A percentile compares a stretch with the other conserved stretches of the same genome.
phyloP scores from a whole-genome alignment of 192 early-diverging fungal species.

The Geranomyces michiganensis region DNA sequence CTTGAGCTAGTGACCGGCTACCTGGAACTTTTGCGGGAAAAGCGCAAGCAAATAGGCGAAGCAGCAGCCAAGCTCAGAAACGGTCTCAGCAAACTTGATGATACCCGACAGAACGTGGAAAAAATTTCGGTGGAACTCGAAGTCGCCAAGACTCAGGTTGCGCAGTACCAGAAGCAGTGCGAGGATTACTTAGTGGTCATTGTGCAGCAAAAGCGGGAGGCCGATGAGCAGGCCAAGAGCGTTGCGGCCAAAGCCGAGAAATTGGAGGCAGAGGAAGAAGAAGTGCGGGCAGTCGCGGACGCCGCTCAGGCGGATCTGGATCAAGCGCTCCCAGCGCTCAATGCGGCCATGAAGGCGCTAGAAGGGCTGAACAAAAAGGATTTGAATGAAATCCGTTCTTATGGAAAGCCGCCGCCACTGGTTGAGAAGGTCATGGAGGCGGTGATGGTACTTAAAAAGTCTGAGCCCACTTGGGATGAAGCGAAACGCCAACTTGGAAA shows the following conservation, averaged over 20 bases:
- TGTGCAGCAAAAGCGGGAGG: constrained; percentile 68
- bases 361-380: constrained; percentile 67
- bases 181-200: constrained; percentile 68
- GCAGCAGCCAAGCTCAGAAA: constrained; percentile 57
- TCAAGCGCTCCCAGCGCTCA: constrained; percentile 59
- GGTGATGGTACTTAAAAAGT: constrained; percentile 63
- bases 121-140: constrained; percentile 65
- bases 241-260: constrained; percentile 64
- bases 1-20: constrained; percentile 62
- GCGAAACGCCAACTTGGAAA: constrained; percentile 64
- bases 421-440: constrained; percentile 69
- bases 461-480: constrained; percentile 66
- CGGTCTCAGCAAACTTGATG: constrained; percentile 64
- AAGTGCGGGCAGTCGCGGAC: constrained; percentile 60
- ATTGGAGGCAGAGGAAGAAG: constrained; percentile 61
- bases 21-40: constrained; percentile 54
- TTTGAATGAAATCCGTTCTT: constrained; percentile 60
- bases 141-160: constrained; percentile 64
- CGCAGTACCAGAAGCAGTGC: constrained; percentile 64
- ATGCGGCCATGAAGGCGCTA: constrained; percentile 60
- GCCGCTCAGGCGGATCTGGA: constrained; percentile 65
- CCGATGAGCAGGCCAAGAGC: constrained; percentile 65
- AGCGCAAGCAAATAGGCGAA: constrained; percentile 59
- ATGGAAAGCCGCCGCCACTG: constrained; percentile 63
- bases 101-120: constrained; percentile 59